Evolutionary conservation across 2,329 filamentous ascomycete genomes (phyloP).

Genomic region (Calonectria hongkongensis): DNA sequence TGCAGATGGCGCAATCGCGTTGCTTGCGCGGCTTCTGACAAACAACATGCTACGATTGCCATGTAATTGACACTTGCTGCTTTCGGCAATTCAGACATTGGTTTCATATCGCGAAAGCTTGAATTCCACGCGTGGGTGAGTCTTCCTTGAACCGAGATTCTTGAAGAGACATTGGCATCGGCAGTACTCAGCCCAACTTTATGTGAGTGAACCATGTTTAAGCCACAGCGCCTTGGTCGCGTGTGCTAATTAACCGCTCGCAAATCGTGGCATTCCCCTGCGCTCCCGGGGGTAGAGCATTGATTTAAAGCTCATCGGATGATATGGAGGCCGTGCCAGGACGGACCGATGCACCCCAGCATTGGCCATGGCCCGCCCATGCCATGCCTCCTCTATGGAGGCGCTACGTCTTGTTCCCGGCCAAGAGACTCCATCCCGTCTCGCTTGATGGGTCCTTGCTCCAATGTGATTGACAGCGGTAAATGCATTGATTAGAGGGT

Average conservation of each 20-base stretch:
- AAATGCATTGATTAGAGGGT: neutral
- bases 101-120: conserved; percentile 20
- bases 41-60: neutral
- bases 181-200: neutral
- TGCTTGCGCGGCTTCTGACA: conserved; percentile 37
- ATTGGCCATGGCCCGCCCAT: conserved; percentile 30
- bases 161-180: neutral
- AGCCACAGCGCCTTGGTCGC: neutral
- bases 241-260: conserved; percentile 17
- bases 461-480: conserved; percentile 17
- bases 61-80: conserved; percentile 3
- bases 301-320: conserved; percentile 22
- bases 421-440: conserved; percentile 29
- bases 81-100: conserved; percentile 9
- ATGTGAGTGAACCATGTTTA: neutral
- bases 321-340: conserved; percentile 41
- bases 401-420: conserved; percentile 1
- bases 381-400: conserved; percentile 3
- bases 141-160: neutral
- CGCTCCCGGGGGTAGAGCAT: neutral
- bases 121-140: neutral
- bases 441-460: conserved; percentile 21
- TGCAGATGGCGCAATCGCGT: conserved; percentile 31
- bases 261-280: neutral
- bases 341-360: conserved; percentile 49